Base-by-base conservation (phyloP, 768 basidiomycete species). In the Amanita fuliginea region DNA sequence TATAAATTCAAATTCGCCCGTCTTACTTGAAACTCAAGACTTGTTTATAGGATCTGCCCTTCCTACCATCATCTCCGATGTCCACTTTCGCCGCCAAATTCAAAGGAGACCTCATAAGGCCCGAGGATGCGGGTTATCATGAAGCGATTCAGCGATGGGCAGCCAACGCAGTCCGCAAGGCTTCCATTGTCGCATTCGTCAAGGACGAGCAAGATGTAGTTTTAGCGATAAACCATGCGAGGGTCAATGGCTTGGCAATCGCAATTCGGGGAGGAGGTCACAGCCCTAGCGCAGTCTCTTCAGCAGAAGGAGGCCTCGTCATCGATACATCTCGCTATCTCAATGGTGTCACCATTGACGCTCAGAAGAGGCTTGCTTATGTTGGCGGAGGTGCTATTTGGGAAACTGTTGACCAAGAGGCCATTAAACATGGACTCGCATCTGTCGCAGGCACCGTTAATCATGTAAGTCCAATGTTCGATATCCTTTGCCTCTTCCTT, bases 211-310 rank as follows among this genome's bases (percentile, higher is more conserved):
- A 64, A 28, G 75, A 76, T 53, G 65, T 76, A 16, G 59, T 57
- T 2, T 28, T 55, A 1, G 63, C 66, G 5, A 53, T 78, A 51
- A 53, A 57, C 19, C 69, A 65, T 49, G 71, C 74, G 1, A 59
- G 56, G 37, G 53, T 54, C 5, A 62, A 67, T 28, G 52, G 57
- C 3, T 56, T 75, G 2, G 60, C 63, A 16, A 57, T 76, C 18
- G 74, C 72, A 6, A 63, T 77, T 47, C 58, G 62, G n/a, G 69
- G 75, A 14, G 77, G 76, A 3, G 76, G 75, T 0, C 77, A 78
- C 51, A 71, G 60, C 53, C 52, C 67, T 3, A 56, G 67, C 18
- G 74, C 70, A 6, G 62, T 70, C 4, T 75, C 74, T 2, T 75
- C 75, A 4, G 55, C 55, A 18, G 64, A 73, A 24, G 70, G 67